phyloP scores from a whole-genome alignment of 306 rosid species.

The Elaeagnus macrophylla region DNA sequence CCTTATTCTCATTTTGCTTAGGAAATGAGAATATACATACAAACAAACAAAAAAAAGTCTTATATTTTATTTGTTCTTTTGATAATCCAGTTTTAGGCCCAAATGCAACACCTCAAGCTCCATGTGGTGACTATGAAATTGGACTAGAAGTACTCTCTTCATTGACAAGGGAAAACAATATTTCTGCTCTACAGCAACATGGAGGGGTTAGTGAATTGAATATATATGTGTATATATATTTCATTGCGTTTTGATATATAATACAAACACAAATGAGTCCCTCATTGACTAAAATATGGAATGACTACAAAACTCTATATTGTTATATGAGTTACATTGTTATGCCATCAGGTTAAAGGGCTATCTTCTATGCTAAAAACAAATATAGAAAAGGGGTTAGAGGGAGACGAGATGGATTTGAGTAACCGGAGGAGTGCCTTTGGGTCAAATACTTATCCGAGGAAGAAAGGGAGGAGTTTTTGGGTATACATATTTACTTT shows the following conservation, averaged over 20 bases:
- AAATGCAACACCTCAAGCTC: slow-evolving; percentile 33
- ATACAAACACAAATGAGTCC: no score
- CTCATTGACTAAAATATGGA: no score
- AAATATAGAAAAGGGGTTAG: slow-evolving; percentile 54
- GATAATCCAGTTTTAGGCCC: slow-evolving; percentile 30
- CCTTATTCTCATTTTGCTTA: no score
- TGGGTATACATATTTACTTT: slow-evolving; percentile 36
- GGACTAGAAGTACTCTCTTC: slow-evolving; percentile 64
- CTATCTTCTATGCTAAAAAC: slow-evolving; percentile 51
- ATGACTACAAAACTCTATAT: no score
- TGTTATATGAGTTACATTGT: no score
- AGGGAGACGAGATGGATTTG: slow-evolving; percentile 51
- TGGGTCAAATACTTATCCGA: slow-evolving; percentile 95
- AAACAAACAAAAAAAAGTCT: background rate
- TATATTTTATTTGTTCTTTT: slow-evolving; percentile 14
- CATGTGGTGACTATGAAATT: slow-evolving; percentile 45
- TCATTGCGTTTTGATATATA: no score
- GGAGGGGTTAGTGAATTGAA: slow-evolving; percentile 63
- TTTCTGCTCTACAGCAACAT: slow-evolving; percentile 44
- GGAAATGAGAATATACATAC: no score
- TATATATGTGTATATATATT: background rate
- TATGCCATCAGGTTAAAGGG: slow-evolving; percentile 51
- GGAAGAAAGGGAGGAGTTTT: slow-evolving; percentile 80
- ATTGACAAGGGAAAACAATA: slow-evolving; percentile 55
- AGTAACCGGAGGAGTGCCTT: slow-evolving; percentile 47